phyloP scores from a whole-genome alignment of 306 rosid species.

The Rosa lucieae region DNA sequence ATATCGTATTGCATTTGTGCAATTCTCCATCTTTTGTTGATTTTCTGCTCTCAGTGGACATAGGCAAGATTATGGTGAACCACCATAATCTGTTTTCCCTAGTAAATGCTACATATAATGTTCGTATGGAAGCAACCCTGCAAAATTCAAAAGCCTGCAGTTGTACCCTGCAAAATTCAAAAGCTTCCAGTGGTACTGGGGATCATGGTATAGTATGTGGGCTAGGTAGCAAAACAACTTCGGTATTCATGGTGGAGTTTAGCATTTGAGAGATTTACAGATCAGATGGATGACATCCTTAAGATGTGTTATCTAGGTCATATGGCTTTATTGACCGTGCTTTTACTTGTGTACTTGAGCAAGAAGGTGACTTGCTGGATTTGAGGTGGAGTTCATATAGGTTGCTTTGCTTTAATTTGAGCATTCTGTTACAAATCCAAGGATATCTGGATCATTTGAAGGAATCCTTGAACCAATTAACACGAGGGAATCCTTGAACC shows the following conservation, averaged over 20 bases:
- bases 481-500: not conserved
- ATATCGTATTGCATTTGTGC: not conserved
- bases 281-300: not conserved
- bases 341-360: not conserved
- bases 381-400: not conserved
- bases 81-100: not conserved
- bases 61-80: not conserved
- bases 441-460: not conserved
- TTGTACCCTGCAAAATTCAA: not conserved
- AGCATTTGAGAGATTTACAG: not conserved
- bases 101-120: not conserved
- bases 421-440: not conserved
- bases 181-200: not conserved
- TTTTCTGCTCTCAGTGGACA: not conserved
- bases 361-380: not conserved
- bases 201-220: not conserved
- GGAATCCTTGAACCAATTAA: not conserved
- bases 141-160: not conserved
- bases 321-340: not conserved
- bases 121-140: not conserved
- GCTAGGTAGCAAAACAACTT: not conserved
- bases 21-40: not conserved
- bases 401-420: not conserved
- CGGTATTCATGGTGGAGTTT: not conserved
- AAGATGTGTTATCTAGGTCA: not conserved